Percentiles rank a stretch among this genome's conserved stretches.
Conservation (phyloP, 768 basidiomycete genomes). For the Tulasnella sp. region DNA sequence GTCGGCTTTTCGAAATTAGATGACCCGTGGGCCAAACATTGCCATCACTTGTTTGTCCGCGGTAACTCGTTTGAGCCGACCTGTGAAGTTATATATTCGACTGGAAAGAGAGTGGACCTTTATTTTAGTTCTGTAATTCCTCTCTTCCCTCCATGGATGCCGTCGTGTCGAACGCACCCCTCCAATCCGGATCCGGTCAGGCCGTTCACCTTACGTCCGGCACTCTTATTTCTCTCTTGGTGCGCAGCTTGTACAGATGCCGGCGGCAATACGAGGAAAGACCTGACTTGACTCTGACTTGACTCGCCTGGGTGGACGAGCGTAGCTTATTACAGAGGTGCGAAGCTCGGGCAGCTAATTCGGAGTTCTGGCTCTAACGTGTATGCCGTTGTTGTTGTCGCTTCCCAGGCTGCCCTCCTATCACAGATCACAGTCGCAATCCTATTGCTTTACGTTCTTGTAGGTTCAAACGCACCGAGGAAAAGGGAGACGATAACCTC, state of each 20-base stretch:
- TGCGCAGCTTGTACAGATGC: not conserved
- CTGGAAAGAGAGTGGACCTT: no score
- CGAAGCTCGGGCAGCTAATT: not conserved
- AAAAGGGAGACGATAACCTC: not conserved
- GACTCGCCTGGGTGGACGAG: not conserved
- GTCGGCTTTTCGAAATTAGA: not conserved
- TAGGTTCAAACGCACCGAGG: not conserved
- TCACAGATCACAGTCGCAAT: not conserved
- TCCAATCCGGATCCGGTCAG: not conserved
- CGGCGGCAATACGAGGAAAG: not conserved
- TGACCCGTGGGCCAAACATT: no score
- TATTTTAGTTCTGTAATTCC: no score
- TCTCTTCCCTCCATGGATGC: not conserved
- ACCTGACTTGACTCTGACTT: not conserved
- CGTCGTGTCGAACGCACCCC: not conserved
- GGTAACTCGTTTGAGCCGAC: no score
- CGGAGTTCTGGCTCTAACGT: not conserved
- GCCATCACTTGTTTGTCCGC: no score
- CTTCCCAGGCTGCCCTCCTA: not conserved
- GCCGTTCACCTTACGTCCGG: not conserved
- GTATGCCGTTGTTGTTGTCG: not conserved
- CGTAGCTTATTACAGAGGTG: conserved; percentile 7
- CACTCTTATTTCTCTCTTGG: not conserved
- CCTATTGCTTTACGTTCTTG: not conserved
- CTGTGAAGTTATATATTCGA: not conserved